Base-by-base conservation (phyloP, 2,329 filamentous ascomycete genomes). In the Fusarium marasasianum region DNA sequence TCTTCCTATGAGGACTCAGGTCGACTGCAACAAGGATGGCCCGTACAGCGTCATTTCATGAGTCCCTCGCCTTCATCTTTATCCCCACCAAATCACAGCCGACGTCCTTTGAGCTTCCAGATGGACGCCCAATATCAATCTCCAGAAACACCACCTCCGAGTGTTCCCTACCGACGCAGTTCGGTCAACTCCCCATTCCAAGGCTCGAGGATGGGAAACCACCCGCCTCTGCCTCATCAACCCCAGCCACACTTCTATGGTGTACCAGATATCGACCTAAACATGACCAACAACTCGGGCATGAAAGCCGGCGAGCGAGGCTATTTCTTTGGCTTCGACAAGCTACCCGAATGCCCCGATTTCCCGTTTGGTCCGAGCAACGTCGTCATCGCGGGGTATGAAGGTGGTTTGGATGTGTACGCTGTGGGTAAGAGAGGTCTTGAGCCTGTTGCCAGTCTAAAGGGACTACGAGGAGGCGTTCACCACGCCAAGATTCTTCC, bases 301-400 rank as follows among this genome's bases (percentile, higher is more conserved):
- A 84, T 92, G 78, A 88, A 88, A 73, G 88, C 91, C 6, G 91
- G 91, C 7, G 90, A 92, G 43, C 89, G 88, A 50, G 94, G 93
- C 13, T 94, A 93, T 75, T 94, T 92, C 80, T 96, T 94, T 80
- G 91, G 92, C 11, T 95, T 97, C 77, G 95, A 98, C 80, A 91
- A 87, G 6, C 85, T 97, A 48, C 87, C 88, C 4, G 81, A 83
- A n/a, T 80, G 82, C 45, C 77, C 79, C 12, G 81, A 83, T 60
- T 80, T 81, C 60, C 75, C 76, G 22, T 77, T 82, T 63, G 84
- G 84, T 40, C 83, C 84, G 61, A 88, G 93, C 78, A 92, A 92
- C 80, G 90, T 93, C 33, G 85, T 95, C 50, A 82, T 98, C 9
- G 89, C 94, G 14, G 95, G 95, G 4, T 94, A 91, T 75, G 93